Evolutionary conservation across 768 basidiomycete species (phyloP).

Genomic region (Rhizopogon rudus): DNA sequence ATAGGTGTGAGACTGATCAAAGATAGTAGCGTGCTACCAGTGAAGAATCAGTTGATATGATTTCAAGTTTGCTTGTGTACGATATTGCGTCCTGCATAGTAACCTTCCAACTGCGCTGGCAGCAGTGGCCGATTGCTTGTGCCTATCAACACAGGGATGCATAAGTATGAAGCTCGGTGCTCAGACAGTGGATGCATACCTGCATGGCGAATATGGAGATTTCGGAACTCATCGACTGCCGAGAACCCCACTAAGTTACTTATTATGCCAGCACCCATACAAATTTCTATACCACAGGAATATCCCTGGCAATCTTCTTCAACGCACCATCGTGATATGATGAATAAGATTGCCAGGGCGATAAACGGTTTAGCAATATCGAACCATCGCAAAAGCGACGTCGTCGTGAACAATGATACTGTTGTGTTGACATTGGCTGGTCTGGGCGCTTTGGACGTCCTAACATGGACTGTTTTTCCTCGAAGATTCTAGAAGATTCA

Average conservation of each 20-base stretch:
- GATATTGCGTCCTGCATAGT: no score
- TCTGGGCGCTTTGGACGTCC: background rate
- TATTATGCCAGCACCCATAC: no score
- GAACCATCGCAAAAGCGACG: background rate
- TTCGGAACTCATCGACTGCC: constrained; percentile 6
- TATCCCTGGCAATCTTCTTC: background rate
- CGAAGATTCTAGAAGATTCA: constrained; percentile 30
- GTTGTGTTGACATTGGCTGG: background rate
- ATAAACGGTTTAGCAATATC: constrained; percentile 3
- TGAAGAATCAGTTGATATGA: no score
- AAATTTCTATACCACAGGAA: background rate
- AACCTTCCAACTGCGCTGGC: no score
- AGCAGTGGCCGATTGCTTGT: no score
- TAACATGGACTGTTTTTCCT: background rate
- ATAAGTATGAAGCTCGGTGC: no score
- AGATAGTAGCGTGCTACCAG: no score
- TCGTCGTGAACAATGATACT: background rate
- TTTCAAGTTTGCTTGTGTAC: no score
- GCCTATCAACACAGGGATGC: no score
- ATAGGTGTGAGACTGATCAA: no score
- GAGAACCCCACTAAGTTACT: background rate
- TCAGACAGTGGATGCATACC: constrained; percentile 1
- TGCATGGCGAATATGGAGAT: background rate
- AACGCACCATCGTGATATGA: background rate
- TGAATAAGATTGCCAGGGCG: no score